Conservation (phyloP, 2,329 filamentous ascomycete genomes). For the Colletotrichum gigasporum region DNA sequence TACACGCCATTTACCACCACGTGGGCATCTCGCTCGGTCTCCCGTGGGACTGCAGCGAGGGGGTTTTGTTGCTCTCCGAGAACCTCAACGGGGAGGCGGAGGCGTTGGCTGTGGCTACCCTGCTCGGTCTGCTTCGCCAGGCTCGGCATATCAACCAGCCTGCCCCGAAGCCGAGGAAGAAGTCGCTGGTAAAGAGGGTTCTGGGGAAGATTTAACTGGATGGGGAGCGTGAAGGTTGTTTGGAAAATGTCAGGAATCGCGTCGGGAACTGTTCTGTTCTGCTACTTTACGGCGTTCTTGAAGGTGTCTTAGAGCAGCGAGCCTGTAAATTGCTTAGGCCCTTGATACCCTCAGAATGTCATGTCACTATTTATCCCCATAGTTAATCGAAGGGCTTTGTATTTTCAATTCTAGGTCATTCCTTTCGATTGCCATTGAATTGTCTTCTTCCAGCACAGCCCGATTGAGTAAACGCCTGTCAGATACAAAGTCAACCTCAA, state of each 20-base stretch:
- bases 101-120: constrained; percentile 1
- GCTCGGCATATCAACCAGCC: constrained; percentile 18
- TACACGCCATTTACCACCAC: constrained; percentile 34
- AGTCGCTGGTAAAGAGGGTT: constrained; percentile 6
- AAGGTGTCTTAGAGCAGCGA: too few relatives aligned
- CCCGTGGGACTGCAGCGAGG: constrained; percentile 30
- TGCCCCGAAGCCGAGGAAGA: constrained; percentile 1
- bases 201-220: constrained; percentile 13
- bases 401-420: too few relatives aligned
- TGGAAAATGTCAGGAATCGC: background rate
- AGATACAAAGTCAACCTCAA: too few relatives aligned
- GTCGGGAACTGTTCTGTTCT: background rate
- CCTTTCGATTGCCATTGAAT: too few relatives aligned
- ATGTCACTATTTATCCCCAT: too few relatives aligned
- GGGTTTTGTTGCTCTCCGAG: constrained; percentile 23
- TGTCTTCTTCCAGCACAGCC: too few relatives aligned
- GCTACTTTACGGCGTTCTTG: too few relatives aligned
- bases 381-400: too few relatives aligned
- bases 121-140: constrained; percentile 13
- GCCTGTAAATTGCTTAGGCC: too few relatives aligned
- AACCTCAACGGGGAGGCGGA: constrained; percentile 7
- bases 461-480: too few relatives aligned
- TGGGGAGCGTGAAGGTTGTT: constrained; percentile 35
- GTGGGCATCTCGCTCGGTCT: constrained; percentile 17
- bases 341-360: too few relatives aligned